These are phyloP conservation scores for Heritiera fomes DNA, from an alignment of 345 rosid species.

Conservation along the genomic window DNA sequence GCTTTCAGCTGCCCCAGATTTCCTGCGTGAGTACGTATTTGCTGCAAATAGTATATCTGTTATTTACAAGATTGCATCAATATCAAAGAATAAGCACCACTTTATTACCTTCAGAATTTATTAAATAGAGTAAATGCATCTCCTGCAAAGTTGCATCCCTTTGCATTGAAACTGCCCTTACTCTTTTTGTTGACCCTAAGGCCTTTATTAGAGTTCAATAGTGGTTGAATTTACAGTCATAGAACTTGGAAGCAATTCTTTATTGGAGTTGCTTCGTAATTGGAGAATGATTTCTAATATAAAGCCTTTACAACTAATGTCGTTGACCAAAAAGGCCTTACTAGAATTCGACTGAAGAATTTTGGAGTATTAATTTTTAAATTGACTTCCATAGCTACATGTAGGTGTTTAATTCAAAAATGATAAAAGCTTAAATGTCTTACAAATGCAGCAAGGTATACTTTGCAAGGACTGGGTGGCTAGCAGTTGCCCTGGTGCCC, in stretches of 20 bases:
- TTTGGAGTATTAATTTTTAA: not conserved
- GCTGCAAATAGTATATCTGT: not conserved
- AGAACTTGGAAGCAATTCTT: not conserved
- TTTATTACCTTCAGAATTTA: not conserved
- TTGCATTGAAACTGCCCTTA: not conserved
- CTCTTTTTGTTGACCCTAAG: not conserved
- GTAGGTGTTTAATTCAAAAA: not conserved
- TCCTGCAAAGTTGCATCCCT: not conserved
- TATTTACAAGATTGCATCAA: not conserved
- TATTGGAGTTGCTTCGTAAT: not conserved
- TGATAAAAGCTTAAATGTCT: slow-evolving; percentile 20
- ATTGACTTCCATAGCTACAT: not conserved
- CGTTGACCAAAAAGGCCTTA: not conserved
- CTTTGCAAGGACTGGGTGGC: slow-evolving; percentile 84
- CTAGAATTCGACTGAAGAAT: not conserved
- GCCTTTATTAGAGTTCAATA: not conserved
- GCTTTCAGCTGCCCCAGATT: slow-evolving; percentile 83
- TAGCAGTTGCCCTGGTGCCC: slow-evolving; percentile 65
- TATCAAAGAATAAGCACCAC: not conserved
- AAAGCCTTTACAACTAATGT: not conserved
- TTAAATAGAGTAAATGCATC: not conserved
- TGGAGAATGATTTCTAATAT: not conserved
- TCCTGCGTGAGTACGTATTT: slow-evolving; percentile 58
- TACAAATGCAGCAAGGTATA: slow-evolving; percentile 64
- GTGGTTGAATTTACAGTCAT: not conserved